Evolutionary conservation across 2,329 filamentous ascomycete genomes (phyloP).

Genomic region (Fusarium tanahbumbuense): DNA sequence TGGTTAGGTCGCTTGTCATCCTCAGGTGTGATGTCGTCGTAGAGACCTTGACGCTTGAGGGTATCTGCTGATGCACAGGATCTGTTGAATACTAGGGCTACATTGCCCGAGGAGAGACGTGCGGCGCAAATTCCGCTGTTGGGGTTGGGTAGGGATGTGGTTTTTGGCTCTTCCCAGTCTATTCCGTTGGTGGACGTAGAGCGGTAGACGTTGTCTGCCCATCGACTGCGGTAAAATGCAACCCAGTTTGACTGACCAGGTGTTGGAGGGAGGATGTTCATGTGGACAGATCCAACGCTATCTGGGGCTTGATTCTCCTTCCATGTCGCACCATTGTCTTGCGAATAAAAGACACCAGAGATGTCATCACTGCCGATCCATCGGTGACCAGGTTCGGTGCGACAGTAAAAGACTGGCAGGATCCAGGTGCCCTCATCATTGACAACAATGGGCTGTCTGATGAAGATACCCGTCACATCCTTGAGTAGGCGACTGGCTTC

Average conservation of each 20-base stretch:
- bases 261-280: constrained; percentile 53
- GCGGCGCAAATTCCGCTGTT: constrained; percentile 57
- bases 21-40: constrained; percentile 58
- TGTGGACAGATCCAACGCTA: constrained; percentile 56
- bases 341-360: constrained; percentile 53
- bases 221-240: constrained; percentile 57
- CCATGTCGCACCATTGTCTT: constrained; percentile 55
- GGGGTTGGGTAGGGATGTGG: constrained; percentile 56
- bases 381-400: constrained; percentile 53
- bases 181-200: constrained; percentile 55
- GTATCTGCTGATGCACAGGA: constrained; percentile 50
- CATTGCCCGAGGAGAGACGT: constrained; percentile 50
- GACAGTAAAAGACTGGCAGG: constrained; percentile 58
- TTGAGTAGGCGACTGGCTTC: constrained; percentile 49
- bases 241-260: constrained; percentile 47
- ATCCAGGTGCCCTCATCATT: constrained; percentile 54
- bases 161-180: constrained; percentile 51
- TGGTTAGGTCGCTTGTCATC: constrained; percentile 56
- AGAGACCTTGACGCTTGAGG: constrained; percentile 54
- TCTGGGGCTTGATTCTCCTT: constrained; percentile 52
- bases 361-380: constrained; percentile 60
- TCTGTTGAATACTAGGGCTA: constrained; percentile 56
- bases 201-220: constrained; percentile 58
- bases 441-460: constrained; percentile 55
- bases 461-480: constrained; percentile 53